Evolutionary conservation across 2,329 filamentous ascomycete species (phyloP).

Genomic region (Monosporascus sp.): DNA sequence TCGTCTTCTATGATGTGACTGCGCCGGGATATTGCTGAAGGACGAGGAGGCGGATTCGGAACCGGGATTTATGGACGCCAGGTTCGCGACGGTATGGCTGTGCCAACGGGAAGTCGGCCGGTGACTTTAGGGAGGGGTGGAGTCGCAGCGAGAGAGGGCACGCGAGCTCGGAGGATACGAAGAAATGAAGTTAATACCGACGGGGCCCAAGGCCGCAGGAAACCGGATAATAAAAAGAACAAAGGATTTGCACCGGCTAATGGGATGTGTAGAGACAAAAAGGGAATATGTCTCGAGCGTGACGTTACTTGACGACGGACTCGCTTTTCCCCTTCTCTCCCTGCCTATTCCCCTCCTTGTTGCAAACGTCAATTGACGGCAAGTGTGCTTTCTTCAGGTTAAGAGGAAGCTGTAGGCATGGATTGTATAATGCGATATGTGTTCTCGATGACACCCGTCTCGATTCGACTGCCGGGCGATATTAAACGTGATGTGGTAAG

Average conservation of each 20-base stretch:
- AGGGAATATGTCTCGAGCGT: slow-evolving; percentile 14
- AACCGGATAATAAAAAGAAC: background rate
- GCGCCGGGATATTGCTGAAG: slow-evolving; percentile 42
- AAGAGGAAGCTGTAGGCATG: background rate
- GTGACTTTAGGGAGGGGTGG: background rate
- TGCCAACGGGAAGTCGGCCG: background rate
- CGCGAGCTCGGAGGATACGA: slow-evolving; percentile 5
- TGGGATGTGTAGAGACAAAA: slow-evolving; percentile 12
- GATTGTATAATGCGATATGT: too few species aligned
- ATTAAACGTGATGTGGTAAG: too few species aligned
- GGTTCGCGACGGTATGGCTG: slow-evolving; percentile 30
- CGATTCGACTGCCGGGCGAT: too few species aligned
- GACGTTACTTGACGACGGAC: slow-evolving; percentile 1
- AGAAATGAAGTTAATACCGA: too few species aligned
- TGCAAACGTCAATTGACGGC: background rate
- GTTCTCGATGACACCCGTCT: too few species aligned
- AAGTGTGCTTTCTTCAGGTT: background rate
- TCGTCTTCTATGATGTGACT: slow-evolving; percentile 45
- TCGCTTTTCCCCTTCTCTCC: background rate
- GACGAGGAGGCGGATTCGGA: slow-evolving; percentile 50
- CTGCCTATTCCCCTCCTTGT: background rate
- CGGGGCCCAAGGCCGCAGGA: background rate
- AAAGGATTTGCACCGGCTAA: slow-evolving; percentile 9
- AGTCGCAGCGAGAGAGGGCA: slow-evolving; percentile 2
- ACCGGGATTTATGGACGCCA: slow-evolving; percentile 45